Base-by-base conservation (phyloP, 768 basidiomycete species). In the Tricholoma flavovirens region DNA sequence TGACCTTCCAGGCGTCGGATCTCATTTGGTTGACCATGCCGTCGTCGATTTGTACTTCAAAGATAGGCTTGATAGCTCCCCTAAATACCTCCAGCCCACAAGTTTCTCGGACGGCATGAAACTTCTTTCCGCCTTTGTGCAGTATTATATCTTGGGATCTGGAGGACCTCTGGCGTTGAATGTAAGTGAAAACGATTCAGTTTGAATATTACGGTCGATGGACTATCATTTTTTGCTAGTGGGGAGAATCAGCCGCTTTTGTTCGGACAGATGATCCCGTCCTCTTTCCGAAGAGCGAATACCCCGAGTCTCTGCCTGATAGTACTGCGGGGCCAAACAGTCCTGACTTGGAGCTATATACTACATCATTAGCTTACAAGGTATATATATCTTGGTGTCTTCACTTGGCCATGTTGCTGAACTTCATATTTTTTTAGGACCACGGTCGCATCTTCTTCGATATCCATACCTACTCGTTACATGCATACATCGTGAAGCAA, bases 1-100 rank as follows among this genome's bases (percentile, higher is more conserved):
- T 5, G 82, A 91, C 61, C 78, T 87, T 1, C 85, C 87, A 0
- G 84, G 84, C 10, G 90, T 94, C 17, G 92, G 92, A 12, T 73
- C 78, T 8, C 78, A 91, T 66, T 77, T 93, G 15, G 73, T 79
- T 45, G 91, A 93, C 64, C 91, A 93, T 62, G 74, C 77, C 3
- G 74, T 77, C 12, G 75, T 87, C 50, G 73, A 77, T 61, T 51
- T 83, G 22, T 74, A 75, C 59, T 75, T 80, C 66, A 76, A 75
- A 59, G 83, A 85, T 59, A 84, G 77, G 52, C 69, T 68, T 2
- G 71, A 77, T 51, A 62, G 70, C 5, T 76, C 79, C 5, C 38
- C 79, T 12, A 75, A 71, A 55, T 79, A 68, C 59, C 57, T 82
- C 30, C 54, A 58, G n/a, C 73, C 74, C 0, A 52, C 56, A 7